phyloP scores from a whole-genome alignment of 495 filamentous ascomycete genomes.

The Penicillium crystallinum region DNA sequence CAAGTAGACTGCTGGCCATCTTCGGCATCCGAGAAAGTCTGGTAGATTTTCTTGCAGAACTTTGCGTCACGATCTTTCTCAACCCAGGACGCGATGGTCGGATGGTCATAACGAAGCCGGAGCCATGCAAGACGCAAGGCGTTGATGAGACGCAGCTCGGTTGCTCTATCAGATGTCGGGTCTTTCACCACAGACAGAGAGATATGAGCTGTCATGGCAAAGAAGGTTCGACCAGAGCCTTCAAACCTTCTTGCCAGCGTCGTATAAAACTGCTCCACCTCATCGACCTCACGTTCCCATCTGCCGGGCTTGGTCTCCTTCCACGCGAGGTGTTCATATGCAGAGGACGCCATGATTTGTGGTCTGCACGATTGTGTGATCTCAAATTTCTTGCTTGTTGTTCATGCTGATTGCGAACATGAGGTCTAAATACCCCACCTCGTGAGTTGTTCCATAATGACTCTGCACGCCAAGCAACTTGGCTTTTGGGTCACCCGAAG shows the following conservation, averaged over 20 bases:
- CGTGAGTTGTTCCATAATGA: background rate
- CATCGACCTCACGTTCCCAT: slow-evolving; percentile 43
- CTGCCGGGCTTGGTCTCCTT: slow-evolving; percentile 5
- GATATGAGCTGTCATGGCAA: slow-evolving; percentile 33
- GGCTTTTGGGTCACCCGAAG: background rate
- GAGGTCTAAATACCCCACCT: background rate
- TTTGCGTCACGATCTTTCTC: slow-evolving; percentile 17
- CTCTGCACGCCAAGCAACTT: background rate
- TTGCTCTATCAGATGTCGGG: background rate
- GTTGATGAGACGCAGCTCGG: slow-evolving; percentile 12
- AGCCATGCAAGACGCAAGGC: slow-evolving; percentile 39
- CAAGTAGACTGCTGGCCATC: slow-evolving; percentile 17
- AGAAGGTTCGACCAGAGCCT: slow-evolving; percentile 35
- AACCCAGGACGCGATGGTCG: slow-evolving; percentile 38
- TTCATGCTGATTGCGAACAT: background rate
- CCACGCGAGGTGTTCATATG: slow-evolving; percentile 3
- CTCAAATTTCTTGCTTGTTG: too few relatives aligned
- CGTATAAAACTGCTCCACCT: slow-evolving; percentile 40
- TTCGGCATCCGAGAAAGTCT: slow-evolving; percentile 10
- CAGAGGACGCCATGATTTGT: slow-evolving; percentile 44
- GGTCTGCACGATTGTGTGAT: too few relatives aligned
- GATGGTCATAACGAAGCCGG: slow-evolving; percentile 36
- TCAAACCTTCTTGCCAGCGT: slow-evolving; percentile 30
- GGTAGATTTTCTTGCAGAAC: slow-evolving; percentile 38
- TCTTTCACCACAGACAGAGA: slow-evolving; percentile 11